phyloP scores from a whole-genome alignment of 176 grass and related monocot genomes.

The Avena insularis region DNA sequence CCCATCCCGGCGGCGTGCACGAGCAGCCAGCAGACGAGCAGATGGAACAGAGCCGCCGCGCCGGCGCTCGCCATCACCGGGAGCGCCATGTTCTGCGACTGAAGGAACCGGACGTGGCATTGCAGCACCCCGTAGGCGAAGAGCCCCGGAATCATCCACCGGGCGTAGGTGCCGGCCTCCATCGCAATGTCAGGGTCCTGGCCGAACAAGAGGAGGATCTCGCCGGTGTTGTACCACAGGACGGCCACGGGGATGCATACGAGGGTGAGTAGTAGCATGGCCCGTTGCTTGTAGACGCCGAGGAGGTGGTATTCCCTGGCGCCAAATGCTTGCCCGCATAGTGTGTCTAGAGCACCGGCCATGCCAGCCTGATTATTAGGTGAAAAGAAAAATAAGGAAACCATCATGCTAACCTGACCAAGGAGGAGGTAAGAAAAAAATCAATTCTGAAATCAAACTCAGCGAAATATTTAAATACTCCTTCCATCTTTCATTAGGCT shows the following conservation, averaged over 20 bases:
- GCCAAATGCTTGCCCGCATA: constrained; percentile 48
- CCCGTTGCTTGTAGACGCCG: constrained; percentile 55
- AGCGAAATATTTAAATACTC: no score
- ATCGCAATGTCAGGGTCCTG: constrained; percentile 47
- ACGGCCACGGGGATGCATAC: constrained; percentile 39
- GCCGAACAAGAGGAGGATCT: constrained; percentile 50
- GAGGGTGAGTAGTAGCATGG: constrained; percentile 50
- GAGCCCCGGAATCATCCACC: constrained; percentile 52
- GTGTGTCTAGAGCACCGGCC: not conserved
- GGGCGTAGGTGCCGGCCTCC: constrained; percentile 47
- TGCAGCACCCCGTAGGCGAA: constrained; percentile 43
- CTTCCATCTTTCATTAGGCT: no score
- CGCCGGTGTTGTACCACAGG: constrained; percentile 46
- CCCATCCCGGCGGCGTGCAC: not conserved
- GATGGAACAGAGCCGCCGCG: not conserved
- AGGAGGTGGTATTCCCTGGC: constrained; percentile 46
- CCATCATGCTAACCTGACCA: no score
- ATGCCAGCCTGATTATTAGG: not conserved
- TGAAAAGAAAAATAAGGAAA: no score
- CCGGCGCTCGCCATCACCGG: not conserved
- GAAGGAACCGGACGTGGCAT: constrained; percentile 31
- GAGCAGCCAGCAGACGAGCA: constrained; percentile 14
- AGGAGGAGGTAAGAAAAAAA: no score
- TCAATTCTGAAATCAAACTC: no score
- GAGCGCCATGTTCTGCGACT: constrained; percentile 18